Evolutionary conservation across 2,329 filamentous ascomycete species (phyloP).

Genomic region (Trichoderma simmonsii): DNA sequence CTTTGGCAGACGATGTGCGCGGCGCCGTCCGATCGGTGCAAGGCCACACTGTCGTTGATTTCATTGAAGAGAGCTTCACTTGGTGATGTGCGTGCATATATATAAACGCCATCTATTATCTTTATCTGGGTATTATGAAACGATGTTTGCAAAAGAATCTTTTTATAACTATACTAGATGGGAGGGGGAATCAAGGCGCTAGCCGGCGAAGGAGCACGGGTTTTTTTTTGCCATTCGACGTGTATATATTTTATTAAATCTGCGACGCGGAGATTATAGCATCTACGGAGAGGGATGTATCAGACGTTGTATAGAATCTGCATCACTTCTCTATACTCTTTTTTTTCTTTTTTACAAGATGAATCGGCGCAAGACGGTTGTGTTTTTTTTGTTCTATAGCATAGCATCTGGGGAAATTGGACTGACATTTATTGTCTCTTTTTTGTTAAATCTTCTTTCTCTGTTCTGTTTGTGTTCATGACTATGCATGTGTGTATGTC

Average conservation of each 20-base stretch:
- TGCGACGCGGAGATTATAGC: constrained; percentile 21
- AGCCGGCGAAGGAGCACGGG: not conserved
- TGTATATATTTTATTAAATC: constrained; percentile 29
- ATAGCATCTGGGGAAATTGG: constrained; percentile 16
- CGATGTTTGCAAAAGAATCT: not conserved
- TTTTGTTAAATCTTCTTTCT: not conserved
- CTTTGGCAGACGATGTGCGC: constrained; percentile 72
- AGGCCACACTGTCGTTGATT: constrained; percentile 64
- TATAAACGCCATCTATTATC: not conserved
- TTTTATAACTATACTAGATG: constrained; percentile 17
- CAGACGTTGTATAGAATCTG: constrained; percentile 18
- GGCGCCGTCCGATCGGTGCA: constrained; percentile 63
- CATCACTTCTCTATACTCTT: constrained; percentile 1
- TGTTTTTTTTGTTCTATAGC: constrained; percentile 9
- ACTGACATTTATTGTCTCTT: not conserved
- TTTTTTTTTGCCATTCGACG: constrained; percentile 25
- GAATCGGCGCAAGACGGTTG: not conserved
- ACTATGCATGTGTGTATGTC: not conserved
- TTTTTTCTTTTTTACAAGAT: not conserved
- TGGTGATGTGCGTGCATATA: constrained; percentile 41
- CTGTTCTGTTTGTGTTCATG: not conserved
- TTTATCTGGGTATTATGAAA: constrained; percentile 13
- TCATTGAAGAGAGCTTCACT: constrained; percentile 74
- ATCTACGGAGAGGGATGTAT: constrained; percentile 19
- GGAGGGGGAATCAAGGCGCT: not conserved